Conservation (phyloP, 129 eudicot genomes). For the Flaveria trinervia region DNA sequence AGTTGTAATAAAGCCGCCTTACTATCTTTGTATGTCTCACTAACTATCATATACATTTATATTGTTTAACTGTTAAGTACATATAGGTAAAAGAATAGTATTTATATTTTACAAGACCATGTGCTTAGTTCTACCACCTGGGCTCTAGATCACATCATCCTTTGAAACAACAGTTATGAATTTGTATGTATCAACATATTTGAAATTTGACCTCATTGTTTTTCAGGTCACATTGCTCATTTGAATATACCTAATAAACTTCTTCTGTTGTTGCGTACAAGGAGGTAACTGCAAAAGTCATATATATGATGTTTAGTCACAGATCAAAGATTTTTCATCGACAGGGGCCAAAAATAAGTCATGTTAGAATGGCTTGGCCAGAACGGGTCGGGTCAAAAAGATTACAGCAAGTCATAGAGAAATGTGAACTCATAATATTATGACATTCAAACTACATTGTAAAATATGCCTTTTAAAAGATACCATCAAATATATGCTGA, state of each 20-base stretch:
- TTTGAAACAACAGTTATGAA: conserved; percentile 97
- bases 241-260: conserved; percentile 82
- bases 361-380: no score
- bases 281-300: conserved; percentile 86
- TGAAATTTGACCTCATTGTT: conserved; percentile 19
- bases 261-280: conserved; percentile 57
- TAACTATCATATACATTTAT: no score
- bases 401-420: no score
- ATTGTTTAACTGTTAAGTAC: background rate
- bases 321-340: no score
- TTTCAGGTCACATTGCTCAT: conserved; percentile 98
- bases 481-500: no score
- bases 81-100: background rate
- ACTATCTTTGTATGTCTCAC: no score
- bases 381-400: no score
- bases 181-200: conserved; percentile 12
- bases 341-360: no score
- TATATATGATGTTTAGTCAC: conserved; percentile 32
- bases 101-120: conserved; percentile 53
- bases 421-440: no score
- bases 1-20: no score
- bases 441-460: no score
- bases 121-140: conserved; percentile 85
- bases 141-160: conserved; percentile 87
- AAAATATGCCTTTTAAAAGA: no score